Conservation (phyloP, 768 basidiomycete species). For the Exsudoporus frostii region DNA sequence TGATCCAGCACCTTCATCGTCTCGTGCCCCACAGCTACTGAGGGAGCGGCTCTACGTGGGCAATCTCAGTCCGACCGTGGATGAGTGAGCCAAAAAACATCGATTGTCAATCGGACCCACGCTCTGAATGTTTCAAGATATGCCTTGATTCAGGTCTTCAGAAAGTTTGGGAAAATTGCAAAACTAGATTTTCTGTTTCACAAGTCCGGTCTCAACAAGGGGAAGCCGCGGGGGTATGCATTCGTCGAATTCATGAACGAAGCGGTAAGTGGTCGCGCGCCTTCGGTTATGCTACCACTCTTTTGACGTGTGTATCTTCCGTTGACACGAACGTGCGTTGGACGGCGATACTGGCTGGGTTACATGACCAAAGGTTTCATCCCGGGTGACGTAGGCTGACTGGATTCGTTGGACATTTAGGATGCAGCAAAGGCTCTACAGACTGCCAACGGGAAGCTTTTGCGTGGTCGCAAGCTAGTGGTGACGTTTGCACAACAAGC, state of each 20-base stretch:
- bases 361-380: conserved; percentile 22
- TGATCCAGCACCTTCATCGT: conserved; percentile 22
- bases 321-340: conserved; percentile 19
- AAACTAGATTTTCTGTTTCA: conserved; percentile 96
- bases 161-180: conserved; percentile 88
- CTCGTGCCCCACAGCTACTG: conserved; percentile 32
- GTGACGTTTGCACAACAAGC: conserved; percentile 94
- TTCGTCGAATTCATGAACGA: conserved; percentile 82
- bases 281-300: conserved; percentile 16
- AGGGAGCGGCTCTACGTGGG: conserved; percentile 87
- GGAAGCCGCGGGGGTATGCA: conserved; percentile 93
- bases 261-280: conserved; percentile 58
- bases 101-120: neutral
- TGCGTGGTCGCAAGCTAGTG: conserved; percentile 83
- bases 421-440: conserved; percentile 79
- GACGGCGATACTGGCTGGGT: conserved; percentile 15
- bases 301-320: conserved; percentile 27
- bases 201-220: conserved; percentile 83
- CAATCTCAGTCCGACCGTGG: conserved; percentile 81
- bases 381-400: conserved; percentile 17
- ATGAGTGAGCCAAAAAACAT: conserved; percentile 59
- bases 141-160: conserved; percentile 83
- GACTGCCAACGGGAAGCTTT: conserved; percentile 69
- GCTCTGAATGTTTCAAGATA: conserved; percentile 51
- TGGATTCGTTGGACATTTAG: conserved; percentile 42